Percentiles rank a stretch among this genome's conserved stretches.
These are phyloP conservation scores for Penicillium flavigenum DNA, from an alignment of 495 filamentous ascomycete species.

Conservation along the genomic window DNA sequence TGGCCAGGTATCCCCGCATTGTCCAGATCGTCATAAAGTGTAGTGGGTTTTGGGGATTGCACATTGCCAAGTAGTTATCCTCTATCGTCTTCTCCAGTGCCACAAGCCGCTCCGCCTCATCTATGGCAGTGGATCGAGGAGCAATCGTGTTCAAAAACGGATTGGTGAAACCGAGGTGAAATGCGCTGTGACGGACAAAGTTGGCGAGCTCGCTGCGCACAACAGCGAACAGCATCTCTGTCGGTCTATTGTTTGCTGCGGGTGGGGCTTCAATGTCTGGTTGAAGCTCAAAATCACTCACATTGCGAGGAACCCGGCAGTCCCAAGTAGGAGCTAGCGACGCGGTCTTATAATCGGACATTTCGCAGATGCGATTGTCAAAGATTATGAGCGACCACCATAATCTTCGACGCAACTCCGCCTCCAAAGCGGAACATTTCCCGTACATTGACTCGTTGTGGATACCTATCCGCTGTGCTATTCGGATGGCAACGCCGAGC, in stretches of 20 bases:
- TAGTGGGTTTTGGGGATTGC: neutral
- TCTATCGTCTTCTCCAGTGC: neutral
- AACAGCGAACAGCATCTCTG: conserved; percentile 22
- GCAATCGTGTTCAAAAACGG: neutral
- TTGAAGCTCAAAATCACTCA: conserved; percentile 40
- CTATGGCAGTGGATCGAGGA: accelerated
- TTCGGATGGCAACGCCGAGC: conserved; percentile 67
- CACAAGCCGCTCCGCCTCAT: neutral
- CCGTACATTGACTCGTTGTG: conserved; percentile 32
- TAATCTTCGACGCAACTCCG: conserved; percentile 63
- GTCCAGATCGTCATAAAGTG: neutral
- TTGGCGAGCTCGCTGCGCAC: neutral
- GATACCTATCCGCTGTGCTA: conserved; percentile 61
- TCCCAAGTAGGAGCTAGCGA: conserved; percentile 41
- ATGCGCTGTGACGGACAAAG: neutral
- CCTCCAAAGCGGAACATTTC: conserved; percentile 57
- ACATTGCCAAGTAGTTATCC: neutral
- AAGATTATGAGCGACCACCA: conserved; percentile 72
- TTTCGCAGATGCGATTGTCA: conserved; percentile 62
- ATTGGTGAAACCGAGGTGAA: neutral
- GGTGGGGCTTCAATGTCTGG: conserved; percentile 28
- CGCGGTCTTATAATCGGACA: conserved; percentile 62
- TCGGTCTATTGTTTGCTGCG: conserved; percentile 10
- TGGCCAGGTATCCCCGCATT: neutral
- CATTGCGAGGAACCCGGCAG: conserved; percentile 37